These are phyloP conservation scores for Filobasidium wieringae DNA, from an alignment of 768 basidiomycete genomes.

Conservation along the genomic window DNA sequence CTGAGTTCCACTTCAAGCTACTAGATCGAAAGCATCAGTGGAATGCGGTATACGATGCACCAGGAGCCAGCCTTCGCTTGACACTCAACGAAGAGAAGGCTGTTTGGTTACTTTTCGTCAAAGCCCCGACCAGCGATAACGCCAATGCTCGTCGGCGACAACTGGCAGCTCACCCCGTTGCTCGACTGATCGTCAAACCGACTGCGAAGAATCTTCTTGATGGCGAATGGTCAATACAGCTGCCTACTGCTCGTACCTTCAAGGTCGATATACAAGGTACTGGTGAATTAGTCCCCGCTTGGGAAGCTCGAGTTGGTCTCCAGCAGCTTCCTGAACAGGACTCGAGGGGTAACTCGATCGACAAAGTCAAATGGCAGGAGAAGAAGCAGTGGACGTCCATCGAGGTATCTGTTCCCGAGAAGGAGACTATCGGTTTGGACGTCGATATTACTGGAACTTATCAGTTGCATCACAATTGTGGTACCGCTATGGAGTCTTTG, in stretches of 20 bases:
- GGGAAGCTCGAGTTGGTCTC: constrained; percentile 73
- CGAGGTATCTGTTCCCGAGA: constrained; percentile 50
- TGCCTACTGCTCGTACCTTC: constrained; percentile 53
- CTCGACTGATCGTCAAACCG: constrained; percentile 46
- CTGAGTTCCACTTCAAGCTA: constrained; percentile 65
- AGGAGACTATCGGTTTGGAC: constrained; percentile 47
- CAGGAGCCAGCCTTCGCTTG: constrained; percentile 60
- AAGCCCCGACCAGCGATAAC: constrained; percentile 54
- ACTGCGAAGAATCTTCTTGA: constrained; percentile 41
- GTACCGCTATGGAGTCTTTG: constrained; percentile 71
- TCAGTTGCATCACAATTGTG: constrained; percentile 67
- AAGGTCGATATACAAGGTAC: constrained; percentile 48
- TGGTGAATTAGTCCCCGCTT: constrained; percentile 64
- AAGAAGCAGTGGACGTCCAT: constrained; percentile 57
- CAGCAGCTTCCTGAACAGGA: constrained; percentile 18
- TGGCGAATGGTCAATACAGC: constrained; percentile 68
- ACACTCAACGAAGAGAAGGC: constrained; percentile 61
- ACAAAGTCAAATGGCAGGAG: constrained; percentile 52
- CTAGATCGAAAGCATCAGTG: constrained; percentile 80
- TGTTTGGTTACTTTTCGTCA: constrained; percentile 76
- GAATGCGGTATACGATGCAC: constrained; percentile 65
- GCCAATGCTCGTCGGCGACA: constrained; percentile 70
- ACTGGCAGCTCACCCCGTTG: constrained; percentile 62
- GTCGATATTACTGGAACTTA: constrained; percentile 73
- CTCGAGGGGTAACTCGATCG: not conserved